Percentiles rank a stretch among this genome's conserved stretches.
Conservation (phyloP, 208 protist species). For the Spongospora subterranea region DNA sequence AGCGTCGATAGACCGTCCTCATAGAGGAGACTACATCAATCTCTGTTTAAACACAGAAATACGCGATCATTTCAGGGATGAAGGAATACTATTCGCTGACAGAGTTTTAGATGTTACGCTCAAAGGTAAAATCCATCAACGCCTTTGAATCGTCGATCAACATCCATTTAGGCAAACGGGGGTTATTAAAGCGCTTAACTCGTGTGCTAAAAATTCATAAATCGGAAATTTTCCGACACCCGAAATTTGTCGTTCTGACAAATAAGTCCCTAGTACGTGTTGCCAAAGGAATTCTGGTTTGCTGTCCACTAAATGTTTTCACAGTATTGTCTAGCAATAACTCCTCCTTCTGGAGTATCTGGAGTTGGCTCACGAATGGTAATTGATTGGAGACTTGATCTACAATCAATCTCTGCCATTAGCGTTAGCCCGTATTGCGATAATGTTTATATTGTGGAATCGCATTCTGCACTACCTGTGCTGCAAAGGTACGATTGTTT, state of each 20-base stretch:
- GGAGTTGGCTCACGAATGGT: not conserved
- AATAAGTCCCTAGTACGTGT: not conserved
- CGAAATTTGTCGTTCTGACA: slow-evolving; percentile 29
- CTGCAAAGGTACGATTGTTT: not conserved
- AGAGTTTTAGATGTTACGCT: not conserved
- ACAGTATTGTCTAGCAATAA: slow-evolving; percentile 37
- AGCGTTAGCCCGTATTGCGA: slow-evolving; percentile 26
- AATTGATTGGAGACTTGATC: not conserved
- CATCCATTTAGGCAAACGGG: not conserved
- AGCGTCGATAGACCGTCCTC: not conserved
- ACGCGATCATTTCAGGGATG: not conserved
- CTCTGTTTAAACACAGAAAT: slow-evolving; percentile 33
- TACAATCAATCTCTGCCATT: slow-evolving; percentile 24
- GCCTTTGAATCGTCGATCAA: not conserved
- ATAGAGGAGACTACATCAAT: slow-evolving; percentile 49
- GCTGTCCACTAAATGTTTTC: not conserved
- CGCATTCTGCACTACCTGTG: not conserved
- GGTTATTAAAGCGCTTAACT: not conserved
- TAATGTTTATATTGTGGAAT: slow-evolving; percentile 44
- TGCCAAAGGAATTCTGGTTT: not conserved
- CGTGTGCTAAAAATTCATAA: not conserved
- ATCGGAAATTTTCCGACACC: not conserved
- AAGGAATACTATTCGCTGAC: slow-evolving; percentile 32
- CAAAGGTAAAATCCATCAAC: not conserved
- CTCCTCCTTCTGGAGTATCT: not conserved